Evolutionary conservation across 164 flowering plant genomes (phyloP), one percentile per base, ranked within the genome.

Genomic region (Magnolia officinalis): DNA sequence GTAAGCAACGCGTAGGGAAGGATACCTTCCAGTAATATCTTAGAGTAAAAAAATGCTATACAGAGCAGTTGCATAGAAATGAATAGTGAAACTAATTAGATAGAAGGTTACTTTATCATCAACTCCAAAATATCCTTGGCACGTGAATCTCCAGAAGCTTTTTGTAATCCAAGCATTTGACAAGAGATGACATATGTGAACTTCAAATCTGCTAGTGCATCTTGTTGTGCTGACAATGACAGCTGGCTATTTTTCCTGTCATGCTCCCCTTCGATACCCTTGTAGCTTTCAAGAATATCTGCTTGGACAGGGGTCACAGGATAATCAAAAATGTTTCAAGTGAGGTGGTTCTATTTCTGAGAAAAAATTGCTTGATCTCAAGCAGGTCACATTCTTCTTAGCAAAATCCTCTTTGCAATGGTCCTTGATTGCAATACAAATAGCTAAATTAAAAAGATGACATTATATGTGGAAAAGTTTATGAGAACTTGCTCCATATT

Each of bases 1-100:
- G 81, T 95, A 93, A 74, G 99, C 96, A 83, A 95, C 96, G 64
- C 99, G 97, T 2, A 95, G 80, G 70, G 95, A 85, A 64, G 95
- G 98, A 77, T 95, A 87, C 88, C 98, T 95, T 73, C 72, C 80
- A 72, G 76, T 29, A 80, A 77, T 31, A 77, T 29, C 63, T 70
- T 64, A 49, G 8, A 18, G 75, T 67, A 50, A 63, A 24, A 52
- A 51, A 6, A 75, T 9, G 45, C 45, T 37, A 8, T 74, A 24
- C 6, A 67, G n/a, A 37, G 18, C 13, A 66, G 26, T 63, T 72
- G 31, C 65, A 73, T 37, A 19, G 26, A 69, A 75, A 63, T 61
- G 18, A 26, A 59, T 18, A 5, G 1, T 26, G 29, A n/a, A 61
- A 1, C 24, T 63, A 52, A 51, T 0, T 70, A 55, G 31, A 50